Evolutionary conservation across 805 yeast genomes (phyloP).

Genomic region (Spathaspora boniae): DNA sequence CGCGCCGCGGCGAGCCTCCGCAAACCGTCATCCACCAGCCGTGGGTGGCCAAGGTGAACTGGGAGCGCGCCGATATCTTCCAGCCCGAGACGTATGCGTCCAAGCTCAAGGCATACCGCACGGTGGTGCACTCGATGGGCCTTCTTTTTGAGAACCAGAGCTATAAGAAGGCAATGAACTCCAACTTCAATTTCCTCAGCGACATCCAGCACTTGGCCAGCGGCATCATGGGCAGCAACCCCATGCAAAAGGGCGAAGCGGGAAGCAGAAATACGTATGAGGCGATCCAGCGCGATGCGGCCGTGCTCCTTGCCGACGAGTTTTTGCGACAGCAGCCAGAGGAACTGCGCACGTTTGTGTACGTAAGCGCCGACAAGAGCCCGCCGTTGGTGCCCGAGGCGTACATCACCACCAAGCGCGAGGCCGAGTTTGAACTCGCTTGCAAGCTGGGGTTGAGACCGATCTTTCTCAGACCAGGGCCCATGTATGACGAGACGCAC

Average conservation of each 20-base stretch:
- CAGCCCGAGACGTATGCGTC: constrained; percentile 54
- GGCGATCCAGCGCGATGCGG: constrained; percentile 66
- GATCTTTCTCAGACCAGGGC: constrained; percentile 74
- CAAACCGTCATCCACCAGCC: constrained; percentile 27
- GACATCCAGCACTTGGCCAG: constrained; percentile 29
- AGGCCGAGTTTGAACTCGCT: constrained; percentile 62
- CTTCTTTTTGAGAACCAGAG: constrained; percentile 63
- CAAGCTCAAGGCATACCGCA: constrained; percentile 46
- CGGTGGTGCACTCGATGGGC: constrained; percentile 85
- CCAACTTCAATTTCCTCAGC: constrained; percentile 34
- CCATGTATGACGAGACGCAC: constrained; percentile 61
- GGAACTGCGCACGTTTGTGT: constrained; percentile 44
- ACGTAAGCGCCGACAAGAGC: constrained; percentile 76
- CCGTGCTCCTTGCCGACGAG: constrained; percentile 58
- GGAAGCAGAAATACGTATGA: constrained; percentile 48
- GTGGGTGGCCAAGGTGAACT: constrained; percentile 59
- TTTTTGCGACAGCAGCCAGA: constrained; percentile 35
- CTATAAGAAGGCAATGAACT: constrained; percentile 56
- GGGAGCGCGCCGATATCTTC: constrained; percentile 69
- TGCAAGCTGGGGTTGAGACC: constrained; percentile 49
- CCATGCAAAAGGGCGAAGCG: constrained; percentile 50
- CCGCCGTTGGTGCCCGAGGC: constrained; percentile 66
- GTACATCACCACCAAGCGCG: constrained; percentile 72
- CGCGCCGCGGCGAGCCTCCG: constrained; percentile 56
- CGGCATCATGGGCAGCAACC: constrained; percentile 53